Conservation (phyloP, 2,329 filamentous ascomycete genomes). For the Diplodia corticola region DNA sequence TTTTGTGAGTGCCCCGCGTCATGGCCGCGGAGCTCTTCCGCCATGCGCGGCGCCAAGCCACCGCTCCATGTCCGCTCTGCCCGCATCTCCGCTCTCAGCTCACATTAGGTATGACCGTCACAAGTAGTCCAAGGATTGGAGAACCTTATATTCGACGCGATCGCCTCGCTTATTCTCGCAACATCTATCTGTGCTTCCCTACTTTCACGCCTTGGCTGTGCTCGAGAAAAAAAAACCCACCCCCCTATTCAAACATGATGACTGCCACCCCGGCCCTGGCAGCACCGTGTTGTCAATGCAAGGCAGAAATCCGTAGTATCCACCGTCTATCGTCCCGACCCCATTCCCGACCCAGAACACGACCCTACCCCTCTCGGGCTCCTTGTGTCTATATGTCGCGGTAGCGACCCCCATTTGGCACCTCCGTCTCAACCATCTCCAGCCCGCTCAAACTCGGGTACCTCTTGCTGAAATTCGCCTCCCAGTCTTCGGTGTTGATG, state of each 20-base stretch:
- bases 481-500: constrained; percentile 61
- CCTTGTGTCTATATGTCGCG: background rate
- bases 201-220: background rate
- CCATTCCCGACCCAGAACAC: background rate
- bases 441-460: constrained; percentile 83
- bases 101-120: background rate
- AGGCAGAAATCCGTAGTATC: constrained; percentile 1
- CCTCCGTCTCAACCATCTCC: constrained; percentile 81
- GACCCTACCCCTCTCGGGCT: background rate
- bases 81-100: background rate
- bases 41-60: constrained; percentile 1
- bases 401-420: constrained; percentile 24
- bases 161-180: background rate
- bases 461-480: constrained; percentile 74
- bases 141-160: constrained; percentile 10
- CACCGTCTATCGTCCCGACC: constrained; percentile 13
- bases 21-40: constrained; percentile 5
- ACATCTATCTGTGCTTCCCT: constrained; percentile 9
- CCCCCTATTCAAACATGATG: constrained; percentile 19
- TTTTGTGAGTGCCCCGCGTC: constrained; percentile 3
- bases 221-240: background rate
- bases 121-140: background rate
- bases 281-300: background rate
- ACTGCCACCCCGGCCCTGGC: background rate
- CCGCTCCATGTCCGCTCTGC: background rate